These are phyloP conservation scores for Podospora bellae-mahoneyi DNA, from an alignment of 495 filamentous ascomycete species.

Conservation along the genomic window DNA sequence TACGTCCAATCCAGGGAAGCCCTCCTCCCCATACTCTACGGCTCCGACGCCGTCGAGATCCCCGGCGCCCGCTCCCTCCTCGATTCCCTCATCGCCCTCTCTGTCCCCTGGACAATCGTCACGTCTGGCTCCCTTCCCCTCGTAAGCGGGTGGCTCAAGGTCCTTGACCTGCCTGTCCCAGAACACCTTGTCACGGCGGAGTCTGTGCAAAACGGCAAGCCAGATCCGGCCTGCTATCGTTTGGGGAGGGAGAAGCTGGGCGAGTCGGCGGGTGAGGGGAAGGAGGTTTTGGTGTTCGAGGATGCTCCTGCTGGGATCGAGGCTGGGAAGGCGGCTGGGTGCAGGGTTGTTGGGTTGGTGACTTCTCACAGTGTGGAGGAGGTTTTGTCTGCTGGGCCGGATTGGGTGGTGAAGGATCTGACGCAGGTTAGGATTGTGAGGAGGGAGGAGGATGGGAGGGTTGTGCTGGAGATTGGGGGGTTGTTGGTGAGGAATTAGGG, in stretches of 20 bases:
- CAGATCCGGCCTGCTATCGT: constrained; percentile 78
- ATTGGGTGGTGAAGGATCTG: constrained; percentile 86
- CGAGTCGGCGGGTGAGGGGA: constrained; percentile 36
- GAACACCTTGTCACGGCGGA: constrained; percentile 77
- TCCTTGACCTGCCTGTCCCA: constrained; percentile 70
- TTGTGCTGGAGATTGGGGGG: constrained; percentile 52
- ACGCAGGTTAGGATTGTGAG: constrained; percentile 59
- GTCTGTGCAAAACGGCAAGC: constrained; percentile 83
- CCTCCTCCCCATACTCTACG: constrained; percentile 70
- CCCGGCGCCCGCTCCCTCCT: constrained; percentile 58
- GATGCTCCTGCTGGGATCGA: constrained; percentile 90
- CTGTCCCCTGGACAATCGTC: constrained; percentile 83
- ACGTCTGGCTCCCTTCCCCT: constrained; percentile 83
- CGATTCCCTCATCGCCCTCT: constrained; percentile 37
- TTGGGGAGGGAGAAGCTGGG: constrained; percentile 65
- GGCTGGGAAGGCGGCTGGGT: constrained; percentile 85
- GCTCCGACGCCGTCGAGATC: constrained; percentile 75
- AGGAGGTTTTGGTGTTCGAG: constrained; percentile 74
- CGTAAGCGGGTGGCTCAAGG: constrained; percentile 79
- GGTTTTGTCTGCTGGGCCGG: constrained; percentile 68
- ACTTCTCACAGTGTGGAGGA: constrained; percentile 78
- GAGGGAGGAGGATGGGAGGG: constrained; percentile 40
- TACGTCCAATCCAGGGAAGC: constrained; percentile 79
- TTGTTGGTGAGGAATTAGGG: constrained; percentile 28
- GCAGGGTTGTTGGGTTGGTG: constrained; percentile 79